phyloP scores from a whole-genome alignment of 208 protist genomes.

The Acanthamoeba castellanii region DNA sequence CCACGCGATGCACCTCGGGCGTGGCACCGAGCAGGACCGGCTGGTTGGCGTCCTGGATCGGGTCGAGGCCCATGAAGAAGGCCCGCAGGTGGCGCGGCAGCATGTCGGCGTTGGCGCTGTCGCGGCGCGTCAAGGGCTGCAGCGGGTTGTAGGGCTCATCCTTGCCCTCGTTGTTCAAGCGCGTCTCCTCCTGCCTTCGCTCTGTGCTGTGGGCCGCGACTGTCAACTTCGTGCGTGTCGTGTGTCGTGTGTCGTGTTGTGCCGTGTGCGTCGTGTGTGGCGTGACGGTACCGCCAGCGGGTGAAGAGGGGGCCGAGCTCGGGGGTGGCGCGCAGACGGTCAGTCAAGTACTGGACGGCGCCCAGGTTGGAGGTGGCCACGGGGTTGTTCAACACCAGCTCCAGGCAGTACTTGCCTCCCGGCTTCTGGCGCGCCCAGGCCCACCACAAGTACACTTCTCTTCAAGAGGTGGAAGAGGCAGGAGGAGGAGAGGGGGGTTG shows the following conservation, averaged over 20 bases:
- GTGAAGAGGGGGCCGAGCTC: background rate
- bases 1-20: conserved; percentile 15
- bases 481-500: background rate
- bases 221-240: background rate
- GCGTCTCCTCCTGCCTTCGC: background rate
- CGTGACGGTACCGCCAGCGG: background rate
- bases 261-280: background rate
- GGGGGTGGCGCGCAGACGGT: background rate
- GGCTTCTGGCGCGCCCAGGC: background rate
- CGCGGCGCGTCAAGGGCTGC: background rate
- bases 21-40: background rate
- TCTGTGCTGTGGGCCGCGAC: background rate
- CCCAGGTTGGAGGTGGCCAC: background rate
- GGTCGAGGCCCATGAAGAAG: conserved; percentile 59
- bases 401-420: conserved; percentile 12
- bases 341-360: background rate
- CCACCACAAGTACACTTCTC: background rate
- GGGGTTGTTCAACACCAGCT: background rate
- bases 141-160: background rate
- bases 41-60: conserved; percentile 8
- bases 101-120: background rate
- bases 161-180: background rate
- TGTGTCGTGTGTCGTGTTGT: background rate
- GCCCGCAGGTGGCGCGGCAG: background rate
- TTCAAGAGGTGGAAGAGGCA: too few relatives aligned